Evolutionary conservation across 2,329 filamentous ascomycete species (phyloP).

Genomic region (Fusarium acutatum): DNA sequence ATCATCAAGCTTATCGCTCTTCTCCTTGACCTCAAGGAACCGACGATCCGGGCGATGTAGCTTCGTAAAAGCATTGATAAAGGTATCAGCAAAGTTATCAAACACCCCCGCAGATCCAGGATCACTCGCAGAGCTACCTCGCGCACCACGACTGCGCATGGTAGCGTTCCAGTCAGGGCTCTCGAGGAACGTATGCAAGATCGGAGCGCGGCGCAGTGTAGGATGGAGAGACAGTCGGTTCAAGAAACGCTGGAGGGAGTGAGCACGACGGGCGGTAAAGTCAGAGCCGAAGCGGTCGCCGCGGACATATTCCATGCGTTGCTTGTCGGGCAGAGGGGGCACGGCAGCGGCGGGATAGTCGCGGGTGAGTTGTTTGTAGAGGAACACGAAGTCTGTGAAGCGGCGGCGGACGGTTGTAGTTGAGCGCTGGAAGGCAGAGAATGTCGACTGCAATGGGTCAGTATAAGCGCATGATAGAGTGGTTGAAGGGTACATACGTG

Average conservation of each 20-base stretch:
- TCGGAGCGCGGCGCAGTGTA: constrained; percentile 80
- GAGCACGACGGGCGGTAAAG: constrained; percentile 87
- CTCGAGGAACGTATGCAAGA: constrained; percentile 91
- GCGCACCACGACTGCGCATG: constrained; percentile 80
- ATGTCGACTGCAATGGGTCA: constrained; percentile 74
- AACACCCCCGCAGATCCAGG: constrained; percentile 76
- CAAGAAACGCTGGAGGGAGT: constrained; percentile 91
- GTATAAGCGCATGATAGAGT: not conserved
- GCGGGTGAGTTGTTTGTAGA: constrained; percentile 87
- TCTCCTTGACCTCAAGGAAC: constrained; percentile 93
- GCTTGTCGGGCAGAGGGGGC: constrained; percentile 95
- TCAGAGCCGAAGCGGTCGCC: constrained; percentile 94
- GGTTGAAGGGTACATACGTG: constrained; percentile 62
- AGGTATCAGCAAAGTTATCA: constrained; percentile 93
- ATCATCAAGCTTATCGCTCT: constrained; percentile 92
- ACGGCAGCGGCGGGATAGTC: constrained; percentile 94
- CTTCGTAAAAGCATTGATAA: constrained; percentile 97
- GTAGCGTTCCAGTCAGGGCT: constrained; percentile 95
- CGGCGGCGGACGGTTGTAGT: constrained; percentile 84
- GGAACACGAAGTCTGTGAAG: constrained; percentile 97
- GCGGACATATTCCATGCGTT: constrained; percentile 98
- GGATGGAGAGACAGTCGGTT: constrained; percentile 88
- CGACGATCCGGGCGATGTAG: constrained; percentile 94
- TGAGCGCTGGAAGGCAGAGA: constrained; percentile 88
- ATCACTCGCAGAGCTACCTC: constrained; percentile 64